Percentiles rank a stretch among this genome's conserved stretches.
Evolutionary conservation across 2,329 filamentous ascomycete genomes (phyloP).

Genomic region (Aspergillus sp.): DNA sequence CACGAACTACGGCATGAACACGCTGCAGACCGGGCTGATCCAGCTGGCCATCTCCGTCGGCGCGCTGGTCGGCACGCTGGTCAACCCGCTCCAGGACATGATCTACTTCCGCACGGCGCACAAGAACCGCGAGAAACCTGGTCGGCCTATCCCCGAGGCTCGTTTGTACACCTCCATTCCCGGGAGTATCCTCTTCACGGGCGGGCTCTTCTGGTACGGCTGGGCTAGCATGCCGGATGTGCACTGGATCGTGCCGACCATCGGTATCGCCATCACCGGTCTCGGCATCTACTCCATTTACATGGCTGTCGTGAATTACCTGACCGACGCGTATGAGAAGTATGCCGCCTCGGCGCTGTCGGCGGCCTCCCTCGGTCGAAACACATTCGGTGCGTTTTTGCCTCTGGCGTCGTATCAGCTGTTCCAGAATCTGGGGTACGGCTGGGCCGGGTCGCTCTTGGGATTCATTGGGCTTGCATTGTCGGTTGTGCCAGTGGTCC

Average conservation of each 20-base stretch:
- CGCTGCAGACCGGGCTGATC: conserved; percentile 36
- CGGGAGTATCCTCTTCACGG: conserved; percentile 36
- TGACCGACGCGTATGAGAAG: conserved; percentile 48
- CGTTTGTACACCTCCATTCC: conserved; percentile 42
- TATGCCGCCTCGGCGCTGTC: conserved; percentile 48
- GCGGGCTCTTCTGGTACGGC: conserved; percentile 36
- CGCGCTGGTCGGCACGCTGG: conserved; percentile 39
- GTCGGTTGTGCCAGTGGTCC: conserved; percentile 39
- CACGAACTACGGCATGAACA: conserved; percentile 35
- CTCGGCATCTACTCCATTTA: conserved; percentile 44
- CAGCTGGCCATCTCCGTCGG: conserved; percentile 43
- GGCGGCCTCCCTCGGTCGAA: conserved; percentile 46
- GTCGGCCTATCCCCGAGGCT: conserved; percentile 42
- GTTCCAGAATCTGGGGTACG: conserved; percentile 40
- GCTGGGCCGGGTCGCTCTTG: conserved; percentile 44
- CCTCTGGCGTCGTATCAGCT: conserved; percentile 43
- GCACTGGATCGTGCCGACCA: conserved; percentile 35
- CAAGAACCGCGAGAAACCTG: conserved; percentile 34
- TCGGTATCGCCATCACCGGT: conserved; percentile 35
- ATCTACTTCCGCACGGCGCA: conserved; percentile 22
- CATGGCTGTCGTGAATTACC: conserved; percentile 49
- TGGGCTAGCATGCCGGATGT: conserved; percentile 26
- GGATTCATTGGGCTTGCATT: conserved; percentile 43
- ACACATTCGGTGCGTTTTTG: conserved; percentile 46
- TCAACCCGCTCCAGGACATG: conserved; percentile 40